These are phyloP conservation scores for Aspergillus luchuensis DNA, from an alignment of 2,329 filamentous ascomycete genomes.

Conservation along the genomic window DNA sequence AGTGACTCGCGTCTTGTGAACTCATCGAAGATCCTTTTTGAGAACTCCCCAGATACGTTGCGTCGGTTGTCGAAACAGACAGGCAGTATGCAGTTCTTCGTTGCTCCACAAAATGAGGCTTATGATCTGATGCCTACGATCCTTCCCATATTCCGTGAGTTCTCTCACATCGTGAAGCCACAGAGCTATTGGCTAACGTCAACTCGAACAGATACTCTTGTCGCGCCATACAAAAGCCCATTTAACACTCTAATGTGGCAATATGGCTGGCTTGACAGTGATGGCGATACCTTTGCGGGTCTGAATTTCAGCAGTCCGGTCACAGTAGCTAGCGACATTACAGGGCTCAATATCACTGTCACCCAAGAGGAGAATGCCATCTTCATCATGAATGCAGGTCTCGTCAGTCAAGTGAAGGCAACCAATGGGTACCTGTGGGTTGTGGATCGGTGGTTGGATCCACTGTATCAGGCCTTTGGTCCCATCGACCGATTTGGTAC, in stretches of 20 bases:
- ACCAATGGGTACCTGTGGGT: slow-evolving; percentile 1
- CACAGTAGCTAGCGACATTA: neutral
- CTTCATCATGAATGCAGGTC: neutral
- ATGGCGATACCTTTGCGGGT: neutral
- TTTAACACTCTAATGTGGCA: neutral
- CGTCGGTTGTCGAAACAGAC: neutral
- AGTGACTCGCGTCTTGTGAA: neutral
- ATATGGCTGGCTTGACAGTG: neutral
- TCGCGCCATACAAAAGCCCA: neutral
- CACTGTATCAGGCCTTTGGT: neutral
- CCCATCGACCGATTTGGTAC: neutral
- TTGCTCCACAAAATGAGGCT: neutral
- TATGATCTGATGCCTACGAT: neutral
- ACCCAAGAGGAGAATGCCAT: neutral
- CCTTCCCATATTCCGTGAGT: neutral
- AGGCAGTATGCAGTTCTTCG: neutral
- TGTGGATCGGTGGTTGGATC: slow-evolving; percentile 5
- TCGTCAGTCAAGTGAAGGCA: neutral
- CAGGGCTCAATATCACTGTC: neutral
- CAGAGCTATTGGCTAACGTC: neutral
- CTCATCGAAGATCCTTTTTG: neutral
- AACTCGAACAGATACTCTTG: neutral
- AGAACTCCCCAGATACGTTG: neutral
- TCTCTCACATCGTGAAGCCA: no score
- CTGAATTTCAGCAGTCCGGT: neutral